Evolutionary conservation across 768 basidiomycete genomes (phyloP).

Genomic region (Podaxis rugospora): DNA sequence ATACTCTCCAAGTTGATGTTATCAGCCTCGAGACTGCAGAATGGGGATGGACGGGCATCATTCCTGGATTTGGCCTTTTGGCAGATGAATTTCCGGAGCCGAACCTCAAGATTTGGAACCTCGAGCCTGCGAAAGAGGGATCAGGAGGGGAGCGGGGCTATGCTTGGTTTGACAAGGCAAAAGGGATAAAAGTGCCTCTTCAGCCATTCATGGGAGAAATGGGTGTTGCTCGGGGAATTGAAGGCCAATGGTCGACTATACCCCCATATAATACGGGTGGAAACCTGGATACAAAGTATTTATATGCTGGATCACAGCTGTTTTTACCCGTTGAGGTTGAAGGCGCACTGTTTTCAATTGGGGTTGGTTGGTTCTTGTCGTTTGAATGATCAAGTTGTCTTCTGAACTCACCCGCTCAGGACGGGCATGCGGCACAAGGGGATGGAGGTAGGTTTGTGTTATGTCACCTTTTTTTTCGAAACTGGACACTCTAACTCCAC

Average conservation of each 20-base stretch:
- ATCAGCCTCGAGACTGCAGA: constrained; percentile 45
- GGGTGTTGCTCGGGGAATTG: constrained; percentile 50
- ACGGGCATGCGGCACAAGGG: constrained; percentile 64
- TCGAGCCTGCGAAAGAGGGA: constrained; percentile 26
- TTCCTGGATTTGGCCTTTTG: constrained; percentile 58
- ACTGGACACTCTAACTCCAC: not conserved
- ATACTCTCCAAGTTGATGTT: constrained; percentile 58
- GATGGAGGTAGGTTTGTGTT: constrained; percentile 57
- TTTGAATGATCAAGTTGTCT: not conserved
- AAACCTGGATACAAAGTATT: constrained; percentile 57
- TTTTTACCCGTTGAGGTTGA: constrained; percentile 56
- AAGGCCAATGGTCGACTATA: constrained; percentile 54
- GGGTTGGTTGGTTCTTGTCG: constrained; percentile 39
- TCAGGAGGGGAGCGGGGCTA: constrained; percentile 21
- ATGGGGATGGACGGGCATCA: constrained; percentile 62
- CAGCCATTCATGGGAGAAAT: constrained; percentile 61
- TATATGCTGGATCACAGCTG: constrained; percentile 50
- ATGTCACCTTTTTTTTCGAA: not conserved
- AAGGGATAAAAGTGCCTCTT: constrained; percentile 45
- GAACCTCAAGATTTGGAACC: constrained; percentile 50
- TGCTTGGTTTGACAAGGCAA: constrained; percentile 48
- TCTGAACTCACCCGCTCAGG: constrained; percentile 27
- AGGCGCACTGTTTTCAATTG: constrained; percentile 58
- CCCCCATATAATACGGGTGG: constrained; percentile 61
- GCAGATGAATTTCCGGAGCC: constrained; percentile 50